phyloP scores from a whole-genome alignment of 345 rosid genomes.

The Aquilaria malaccensis region DNA sequence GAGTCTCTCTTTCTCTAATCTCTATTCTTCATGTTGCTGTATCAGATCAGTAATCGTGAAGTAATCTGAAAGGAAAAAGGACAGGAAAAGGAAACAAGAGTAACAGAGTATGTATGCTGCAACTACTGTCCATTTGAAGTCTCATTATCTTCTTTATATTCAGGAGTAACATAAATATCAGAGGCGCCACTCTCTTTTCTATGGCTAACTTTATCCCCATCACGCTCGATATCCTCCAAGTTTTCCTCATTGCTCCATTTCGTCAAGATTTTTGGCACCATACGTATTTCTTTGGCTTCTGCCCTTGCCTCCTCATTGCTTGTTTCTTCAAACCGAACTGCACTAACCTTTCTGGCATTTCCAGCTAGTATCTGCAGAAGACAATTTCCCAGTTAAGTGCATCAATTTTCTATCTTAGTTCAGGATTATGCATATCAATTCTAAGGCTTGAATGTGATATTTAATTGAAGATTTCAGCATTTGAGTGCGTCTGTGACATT shows the following conservation, averaged over 20 bases:
- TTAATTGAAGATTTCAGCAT: too few species aligned
- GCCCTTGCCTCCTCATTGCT: conserved; percentile 37
- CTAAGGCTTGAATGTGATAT: too few species aligned
- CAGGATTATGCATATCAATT: too few species aligned
- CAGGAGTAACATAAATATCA: conserved; percentile 41
- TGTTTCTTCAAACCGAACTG: conserved; percentile 76
- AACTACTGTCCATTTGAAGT: conserved; percentile 18
- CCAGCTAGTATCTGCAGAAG: conserved; percentile 77
- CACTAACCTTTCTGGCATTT: conserved; percentile 95
- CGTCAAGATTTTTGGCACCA: conserved; percentile 74
- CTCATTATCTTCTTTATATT: conserved; percentile 33
- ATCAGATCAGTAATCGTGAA: conserved; percentile 12
- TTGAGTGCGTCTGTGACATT: too few species aligned
- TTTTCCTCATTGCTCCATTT: conserved; percentile 70
- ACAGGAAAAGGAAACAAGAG: background rate
- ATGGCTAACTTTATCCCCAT: conserved; percentile 31
- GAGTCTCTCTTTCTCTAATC: conserved; percentile 5
- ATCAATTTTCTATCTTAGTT: too few species aligned
- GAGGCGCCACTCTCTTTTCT: conserved; percentile 30
- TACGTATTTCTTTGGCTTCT: conserved; percentile 53
- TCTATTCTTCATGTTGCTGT: conserved; percentile 16
- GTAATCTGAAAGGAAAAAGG: background rate
- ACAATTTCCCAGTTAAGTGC: background rate
- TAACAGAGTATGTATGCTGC: conserved; percentile 11
- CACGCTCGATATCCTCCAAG: conserved; percentile 6